Percentiles rank a stretch among this genome's conserved stretches.
Evolutionary conservation across 1,284 basidiomycete species (phyloP).

Genomic region (Porodaedalea pini): DNA sequence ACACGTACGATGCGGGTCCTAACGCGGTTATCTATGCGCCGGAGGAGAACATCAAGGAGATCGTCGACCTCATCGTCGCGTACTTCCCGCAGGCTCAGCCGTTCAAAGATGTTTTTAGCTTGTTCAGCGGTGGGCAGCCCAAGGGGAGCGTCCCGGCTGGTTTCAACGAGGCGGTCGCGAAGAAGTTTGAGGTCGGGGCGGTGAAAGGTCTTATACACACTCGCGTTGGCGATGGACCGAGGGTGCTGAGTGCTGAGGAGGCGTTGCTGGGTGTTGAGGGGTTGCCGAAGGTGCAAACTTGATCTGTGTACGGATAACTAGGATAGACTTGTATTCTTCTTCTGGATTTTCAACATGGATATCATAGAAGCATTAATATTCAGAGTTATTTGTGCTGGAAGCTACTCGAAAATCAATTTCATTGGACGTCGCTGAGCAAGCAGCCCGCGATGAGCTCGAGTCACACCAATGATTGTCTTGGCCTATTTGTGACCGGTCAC

Average conservation of each 20-base stretch:
- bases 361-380: too few species aligned
- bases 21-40: constrained; percentile 97
- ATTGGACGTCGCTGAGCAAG: too few species aligned
- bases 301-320: background rate
- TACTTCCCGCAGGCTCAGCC: constrained; percentile 81
- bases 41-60: constrained; percentile 72
- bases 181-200: constrained; percentile 67
- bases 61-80: constrained; percentile 69
- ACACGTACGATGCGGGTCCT: constrained; percentile 98
- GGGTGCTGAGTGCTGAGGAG: constrained; percentile 55
- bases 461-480: too few species aligned
- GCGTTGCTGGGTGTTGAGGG: constrained; percentile 55
- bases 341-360: too few species aligned
- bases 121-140: constrained; percentile 43
- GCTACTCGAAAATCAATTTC: too few species aligned
- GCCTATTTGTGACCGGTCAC: background rate
- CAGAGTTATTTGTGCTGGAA: too few species aligned
- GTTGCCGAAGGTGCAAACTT: constrained; percentile 37
- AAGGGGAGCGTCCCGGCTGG: constrained; percentile 54
- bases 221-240: constrained; percentile 85
- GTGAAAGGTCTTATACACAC: constrained; percentile 92
- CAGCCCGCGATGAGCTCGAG: too few species aligned
- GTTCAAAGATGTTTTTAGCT: constrained; percentile 73
- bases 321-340: background rate
- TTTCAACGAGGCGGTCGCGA: constrained; percentile 78